Conservation (phyloP, 108 stramenopile genomes). For the Pseudonitzschia pungens region DNA sequence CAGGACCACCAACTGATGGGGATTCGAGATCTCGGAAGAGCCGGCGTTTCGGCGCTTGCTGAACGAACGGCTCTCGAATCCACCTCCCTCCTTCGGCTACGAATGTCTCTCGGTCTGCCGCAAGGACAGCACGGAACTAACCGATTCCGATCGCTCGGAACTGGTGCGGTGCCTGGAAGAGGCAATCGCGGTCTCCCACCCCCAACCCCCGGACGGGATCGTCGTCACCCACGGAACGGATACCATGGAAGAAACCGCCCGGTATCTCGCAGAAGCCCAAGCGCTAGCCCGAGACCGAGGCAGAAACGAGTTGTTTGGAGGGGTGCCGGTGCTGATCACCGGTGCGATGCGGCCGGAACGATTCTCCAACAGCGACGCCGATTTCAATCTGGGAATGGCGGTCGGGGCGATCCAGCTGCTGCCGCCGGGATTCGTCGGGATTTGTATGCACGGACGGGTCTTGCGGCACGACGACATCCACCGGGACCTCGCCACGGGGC, state of each 20-base stretch:
- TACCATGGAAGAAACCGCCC: constrained; percentile 54
- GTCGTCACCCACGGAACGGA: constrained; percentile 62
- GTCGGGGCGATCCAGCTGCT: constrained; percentile 26
- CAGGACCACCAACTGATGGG: constrained; percentile 45
- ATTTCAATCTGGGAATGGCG: constrained; percentile 51
- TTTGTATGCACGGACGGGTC: constrained; percentile 25
- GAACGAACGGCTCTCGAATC: constrained; percentile 9
- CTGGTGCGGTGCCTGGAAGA: background rate
- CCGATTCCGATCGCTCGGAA: constrained; percentile 29
- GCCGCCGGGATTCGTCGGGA: background rate
- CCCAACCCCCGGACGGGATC: constrained; percentile 20
- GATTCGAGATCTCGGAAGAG: constrained; percentile 47
- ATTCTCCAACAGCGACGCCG: constrained; percentile 56
- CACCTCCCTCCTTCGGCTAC: constrained; percentile 40
- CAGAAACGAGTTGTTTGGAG: too few species aligned
- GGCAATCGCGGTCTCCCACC: background rate
- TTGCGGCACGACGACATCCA: constrained; percentile 3
- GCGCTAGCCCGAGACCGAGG: background rate
- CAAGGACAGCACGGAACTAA: constrained; percentile 56
- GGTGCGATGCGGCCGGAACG: constrained; percentile 60
- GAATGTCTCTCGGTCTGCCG: constrained; percentile 31
- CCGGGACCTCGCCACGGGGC: background rate
- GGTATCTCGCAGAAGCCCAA: constrained; percentile 8
- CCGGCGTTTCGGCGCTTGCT: constrained; percentile 44
- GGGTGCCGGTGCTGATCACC: constrained; percentile 44